Percentiles rank a stretch among this genome's conserved stretches.
Conservation (phyloP, 345 rosid species). For the Lumnitzera racemosa region DNA sequence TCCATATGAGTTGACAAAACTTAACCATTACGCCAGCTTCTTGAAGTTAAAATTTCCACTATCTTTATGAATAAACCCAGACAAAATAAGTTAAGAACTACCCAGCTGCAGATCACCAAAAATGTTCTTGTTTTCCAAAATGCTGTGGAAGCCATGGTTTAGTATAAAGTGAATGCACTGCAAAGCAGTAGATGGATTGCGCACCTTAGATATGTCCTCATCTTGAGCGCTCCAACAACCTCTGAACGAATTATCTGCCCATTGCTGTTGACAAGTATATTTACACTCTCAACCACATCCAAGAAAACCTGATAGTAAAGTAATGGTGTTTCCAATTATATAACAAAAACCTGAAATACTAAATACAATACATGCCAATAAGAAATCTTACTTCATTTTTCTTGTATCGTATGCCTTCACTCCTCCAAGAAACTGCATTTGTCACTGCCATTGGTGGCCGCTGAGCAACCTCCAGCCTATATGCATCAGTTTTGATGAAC, state of each 20-base stretch:
- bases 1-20: too few relatives aligned
- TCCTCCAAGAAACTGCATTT: slow-evolving; percentile 96
- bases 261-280: slow-evolving; percentile 94
- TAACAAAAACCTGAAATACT: background rate
- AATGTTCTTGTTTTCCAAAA: too few relatives aligned
- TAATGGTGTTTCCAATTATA: slow-evolving; percentile 3
- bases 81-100: too few relatives aligned
- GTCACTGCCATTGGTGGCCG: slow-evolving; percentile 99
- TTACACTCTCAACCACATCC: slow-evolving; percentile 92
- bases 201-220: slow-evolving; percentile 91
- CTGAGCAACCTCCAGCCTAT: slow-evolving; percentile 90
- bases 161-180: background rate
- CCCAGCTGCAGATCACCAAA: too few relatives aligned
- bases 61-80: too few relatives aligned
- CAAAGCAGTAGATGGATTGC: slow-evolving; percentile 11
- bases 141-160: too few relatives aligned
- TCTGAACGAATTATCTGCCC: slow-evolving; percentile 93
- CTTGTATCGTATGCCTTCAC: slow-evolving; percentile 85
- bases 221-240: slow-evolving; percentile 96
- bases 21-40: too few relatives aligned
- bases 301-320: slow-evolving; percentile 62
- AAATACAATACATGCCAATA: slow-evolving; percentile 7
- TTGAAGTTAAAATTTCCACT: too few relatives aligned
- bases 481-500: slow-evolving; percentile 96
- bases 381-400: slow-evolving; percentile 70